Percentiles rank a stretch among this genome's conserved stretches.
These are phyloP conservation scores for Aspergillus sp. DNA, from an alignment of 2,329 filamentous ascomycete species.

Conservation along the genomic window DNA sequence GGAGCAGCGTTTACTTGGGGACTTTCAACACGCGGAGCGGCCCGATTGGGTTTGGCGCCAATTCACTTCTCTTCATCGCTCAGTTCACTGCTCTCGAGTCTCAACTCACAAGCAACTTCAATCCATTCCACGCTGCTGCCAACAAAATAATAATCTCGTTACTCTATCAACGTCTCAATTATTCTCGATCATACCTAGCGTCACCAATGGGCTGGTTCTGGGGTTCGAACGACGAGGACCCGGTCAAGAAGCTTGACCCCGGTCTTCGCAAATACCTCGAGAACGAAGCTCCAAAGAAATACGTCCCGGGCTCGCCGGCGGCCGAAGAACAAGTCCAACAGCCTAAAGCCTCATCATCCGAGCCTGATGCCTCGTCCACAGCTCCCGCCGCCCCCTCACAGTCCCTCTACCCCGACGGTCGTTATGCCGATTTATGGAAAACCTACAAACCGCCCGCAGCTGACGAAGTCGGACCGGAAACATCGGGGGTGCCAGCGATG, in stretches of 20 bases:
- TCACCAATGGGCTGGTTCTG: constrained; percentile 61
- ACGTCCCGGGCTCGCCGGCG: constrained; percentile 42
- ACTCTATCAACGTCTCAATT: too few species aligned
- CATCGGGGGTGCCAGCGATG: constrained; percentile 78
- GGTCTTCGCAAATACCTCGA: constrained; percentile 81
- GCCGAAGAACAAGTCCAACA: constrained; percentile 25
- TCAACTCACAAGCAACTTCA: neutral
- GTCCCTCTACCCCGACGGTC: constrained; percentile 66
- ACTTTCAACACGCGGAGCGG: constrained; percentile 7
- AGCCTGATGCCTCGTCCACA: constrained; percentile 27
- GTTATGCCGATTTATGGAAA: constrained; percentile 89
- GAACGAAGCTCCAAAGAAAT: constrained; percentile 75
- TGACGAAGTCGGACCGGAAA: constrained; percentile 68
- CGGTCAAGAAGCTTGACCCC: constrained; percentile 75
- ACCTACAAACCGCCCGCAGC: constrained; percentile 71
- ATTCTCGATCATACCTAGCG: too few species aligned
- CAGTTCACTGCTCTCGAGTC: neutral
- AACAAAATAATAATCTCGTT: too few species aligned
- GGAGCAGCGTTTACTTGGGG: constrained; percentile 1
- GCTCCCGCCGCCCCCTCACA: constrained; percentile 43
- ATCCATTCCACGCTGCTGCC: too few species aligned
- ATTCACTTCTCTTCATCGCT: constrained; percentile 27
- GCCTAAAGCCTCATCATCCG: constrained; percentile 18
- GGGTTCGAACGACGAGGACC: constrained; percentile 59
- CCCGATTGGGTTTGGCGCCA: constrained; percentile 25